These are phyloP conservation scores for Candida montana DNA, from an alignment of 805 yeast genomes.

Conservation along the genomic window DNA sequence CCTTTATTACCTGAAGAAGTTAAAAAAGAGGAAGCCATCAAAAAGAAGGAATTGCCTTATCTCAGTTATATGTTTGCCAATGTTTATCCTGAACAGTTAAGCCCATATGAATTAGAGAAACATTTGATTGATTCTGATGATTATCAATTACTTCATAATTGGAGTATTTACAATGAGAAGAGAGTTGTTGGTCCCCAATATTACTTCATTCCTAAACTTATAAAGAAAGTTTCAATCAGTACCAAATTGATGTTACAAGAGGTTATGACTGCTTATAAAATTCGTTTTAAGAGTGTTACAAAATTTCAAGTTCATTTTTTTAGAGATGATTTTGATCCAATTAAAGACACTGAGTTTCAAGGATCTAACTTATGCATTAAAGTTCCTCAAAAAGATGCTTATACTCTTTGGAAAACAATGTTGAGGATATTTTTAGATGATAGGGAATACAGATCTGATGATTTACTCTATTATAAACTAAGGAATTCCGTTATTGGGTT, in stretches of 20 bases:
- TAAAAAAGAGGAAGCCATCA: not conserved
- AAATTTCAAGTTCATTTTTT: slow-evolving; percentile 7
- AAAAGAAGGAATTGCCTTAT: not conserved
- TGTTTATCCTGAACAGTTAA: not conserved
- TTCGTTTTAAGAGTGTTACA: not conserved
- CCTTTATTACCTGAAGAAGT: not conserved
- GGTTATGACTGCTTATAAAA: not conserved
- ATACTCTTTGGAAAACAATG: slow-evolving; percentile 1
- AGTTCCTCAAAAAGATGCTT: not conserved
- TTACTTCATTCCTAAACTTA: not conserved
- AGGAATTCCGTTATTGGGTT: slow-evolving; percentile 7
- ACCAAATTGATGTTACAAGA: slow-evolving; percentile 7
- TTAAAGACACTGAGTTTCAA: not conserved
- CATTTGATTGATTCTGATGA: not conserved
- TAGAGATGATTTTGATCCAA: slow-evolving; percentile 3
- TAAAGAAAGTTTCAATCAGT: not conserved
- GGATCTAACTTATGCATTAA: slow-evolving; percentile 3
- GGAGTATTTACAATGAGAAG: slow-evolving; percentile 5
- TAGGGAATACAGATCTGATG: slow-evolving; percentile 5
- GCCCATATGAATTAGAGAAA: slow-evolving; percentile 1
- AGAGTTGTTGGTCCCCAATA: too few species aligned
- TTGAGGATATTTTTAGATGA: slow-evolving; percentile 8
- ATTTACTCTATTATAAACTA: slow-evolving; percentile 1
- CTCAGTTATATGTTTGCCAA: not conserved
- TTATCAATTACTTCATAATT: slow-evolving; percentile 3